Percentiles rank a stretch among this genome's conserved stretches.
Conservation (phyloP, 371 early-diverging fungal genomes). For the Mucor velutinosus region DNA sequence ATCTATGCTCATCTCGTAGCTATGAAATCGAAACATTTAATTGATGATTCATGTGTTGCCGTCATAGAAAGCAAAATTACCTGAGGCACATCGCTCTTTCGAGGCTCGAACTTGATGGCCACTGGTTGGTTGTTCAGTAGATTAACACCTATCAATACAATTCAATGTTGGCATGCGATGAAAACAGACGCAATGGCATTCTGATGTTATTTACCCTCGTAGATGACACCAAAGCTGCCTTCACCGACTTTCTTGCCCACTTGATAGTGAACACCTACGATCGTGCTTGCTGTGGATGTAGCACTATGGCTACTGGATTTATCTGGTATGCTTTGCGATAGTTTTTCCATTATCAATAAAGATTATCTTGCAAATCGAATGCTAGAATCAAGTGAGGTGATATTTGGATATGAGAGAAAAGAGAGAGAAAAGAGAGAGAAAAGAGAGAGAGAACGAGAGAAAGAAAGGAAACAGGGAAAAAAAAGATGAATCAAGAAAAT, state of each 20-base stretch:
- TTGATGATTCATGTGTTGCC: background rate
- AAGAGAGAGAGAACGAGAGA: slow-evolving; percentile 1
- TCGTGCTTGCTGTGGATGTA: slow-evolving; percentile 46
- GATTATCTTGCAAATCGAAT: background rate
- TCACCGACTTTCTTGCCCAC: slow-evolving; percentile 97
- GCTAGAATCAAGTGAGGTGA: background rate
- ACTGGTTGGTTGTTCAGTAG: background rate
- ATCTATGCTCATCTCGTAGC: slow-evolving; percentile 77
- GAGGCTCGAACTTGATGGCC: slow-evolving; percentile 88
- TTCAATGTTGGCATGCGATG: background rate
- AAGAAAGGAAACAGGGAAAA: background rate
- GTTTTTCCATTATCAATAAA: slow-evolving; percentile 16
- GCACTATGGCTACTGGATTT: slow-evolving; percentile 22
- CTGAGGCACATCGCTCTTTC: slow-evolving; percentile 89
- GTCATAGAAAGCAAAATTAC: slow-evolving; percentile 28
- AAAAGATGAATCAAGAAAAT: slow-evolving; percentile 2
- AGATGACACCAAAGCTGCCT: slow-evolving; percentile 96
- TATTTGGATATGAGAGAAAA: background rate
- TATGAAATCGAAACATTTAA: background rate
- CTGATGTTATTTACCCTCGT: slow-evolving; percentile 73
- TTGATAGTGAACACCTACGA: slow-evolving; percentile 93
- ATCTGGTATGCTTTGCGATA: slow-evolving; percentile 9
- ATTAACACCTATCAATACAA: background rate
- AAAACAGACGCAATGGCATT: background rate
- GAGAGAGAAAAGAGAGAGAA: slow-evolving; percentile 2